These are phyloP conservation scores for Trichoderma afroharzianum DNA, from an alignment of 2,329 filamentous ascomycete genomes.

Conservation along the genomic window DNA sequence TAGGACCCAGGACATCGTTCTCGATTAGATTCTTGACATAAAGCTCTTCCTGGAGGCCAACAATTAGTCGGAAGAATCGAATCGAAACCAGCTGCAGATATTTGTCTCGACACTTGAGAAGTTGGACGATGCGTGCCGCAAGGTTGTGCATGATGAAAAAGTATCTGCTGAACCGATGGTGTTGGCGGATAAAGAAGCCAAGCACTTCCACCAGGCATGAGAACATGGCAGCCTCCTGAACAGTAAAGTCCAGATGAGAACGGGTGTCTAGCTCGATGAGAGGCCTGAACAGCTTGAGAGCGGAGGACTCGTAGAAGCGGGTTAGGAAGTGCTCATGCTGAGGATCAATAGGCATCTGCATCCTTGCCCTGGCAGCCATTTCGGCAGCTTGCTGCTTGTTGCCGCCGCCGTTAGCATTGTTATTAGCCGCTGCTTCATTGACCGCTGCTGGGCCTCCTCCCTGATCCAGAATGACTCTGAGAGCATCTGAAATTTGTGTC, in stretches of 20 bases:
- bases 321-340: constrained; percentile 83
- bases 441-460: constrained; percentile 43
- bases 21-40: constrained; percentile 82
- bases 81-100: constrained; percentile 87
- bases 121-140: constrained; percentile 72
- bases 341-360: constrained; percentile 53
- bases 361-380: constrained; percentile 60
- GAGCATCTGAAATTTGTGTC: constrained; percentile 89
- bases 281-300: constrained; percentile 80
- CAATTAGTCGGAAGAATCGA: constrained; percentile 86
- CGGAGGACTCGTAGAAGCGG: constrained; percentile 85
- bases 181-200: constrained; percentile 89
- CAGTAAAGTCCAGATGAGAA: constrained; percentile 65
- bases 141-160: constrained; percentile 81
- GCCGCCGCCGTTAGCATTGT: constrained; percentile 39
- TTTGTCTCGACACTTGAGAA: constrained; percentile 81
- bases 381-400: constrained; percentile 42
- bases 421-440: constrained; percentile 57
- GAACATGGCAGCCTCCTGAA: constrained; percentile 86
- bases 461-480: constrained; percentile 88
- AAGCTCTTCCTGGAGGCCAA: constrained; percentile 84
- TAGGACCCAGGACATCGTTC: constrained; percentile 76
- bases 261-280: constrained; percentile 74
- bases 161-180: constrained; percentile 79
- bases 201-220: constrained; percentile 89